These are phyloP conservation scores for Coprinopsis marcescibilis DNA, from an alignment of 768 basidiomycete genomes.

Conservation along the genomic window DNA sequence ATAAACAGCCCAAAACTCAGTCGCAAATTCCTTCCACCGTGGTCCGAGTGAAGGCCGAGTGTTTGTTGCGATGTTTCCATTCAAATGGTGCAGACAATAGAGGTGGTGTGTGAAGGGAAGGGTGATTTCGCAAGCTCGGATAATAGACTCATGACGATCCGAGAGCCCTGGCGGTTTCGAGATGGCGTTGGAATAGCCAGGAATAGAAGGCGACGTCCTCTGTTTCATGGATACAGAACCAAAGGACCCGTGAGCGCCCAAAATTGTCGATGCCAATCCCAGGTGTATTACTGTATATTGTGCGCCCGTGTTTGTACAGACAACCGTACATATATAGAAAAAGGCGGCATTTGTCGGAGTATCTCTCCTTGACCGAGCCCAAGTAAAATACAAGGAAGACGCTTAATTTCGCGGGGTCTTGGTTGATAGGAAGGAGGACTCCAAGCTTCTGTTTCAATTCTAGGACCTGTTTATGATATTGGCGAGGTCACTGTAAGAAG, in stretches of 20 bases:
- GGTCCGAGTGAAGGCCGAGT: slow-evolving; percentile 13
- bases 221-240: slow-evolving; percentile 19
- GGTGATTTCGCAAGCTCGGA: slow-evolving; percentile 2
- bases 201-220: slow-evolving; percentile 12
- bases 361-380: no score
- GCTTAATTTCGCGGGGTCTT: no score
- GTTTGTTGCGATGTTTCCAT: slow-evolving; percentile 20
- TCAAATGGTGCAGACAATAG: slow-evolving; percentile 24
- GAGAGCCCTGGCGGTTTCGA: slow-evolving; percentile 7
- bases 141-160: slow-evolving; percentile 12
- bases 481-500: no score
- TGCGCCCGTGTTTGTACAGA: no score
- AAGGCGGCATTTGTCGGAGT: no score
- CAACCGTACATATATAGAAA: no score
- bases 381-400: no score
- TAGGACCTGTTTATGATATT: no score
- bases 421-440: no score
- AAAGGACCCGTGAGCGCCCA: slow-evolving; percentile 16
- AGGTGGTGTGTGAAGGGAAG: slow-evolving; percentile 10
- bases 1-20: slow-evolving; percentile 23
- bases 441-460: no score
- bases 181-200: slow-evolving; percentile 18
- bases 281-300: no score
- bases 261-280: slow-evolving; percentile 17
- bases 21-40: slow-evolving; percentile 18